Evolutionary conservation across 257 asterid species (phyloP), one percentile per base, ranked within the genome.

Genomic region (Galeopsis tetrahit): DNA sequence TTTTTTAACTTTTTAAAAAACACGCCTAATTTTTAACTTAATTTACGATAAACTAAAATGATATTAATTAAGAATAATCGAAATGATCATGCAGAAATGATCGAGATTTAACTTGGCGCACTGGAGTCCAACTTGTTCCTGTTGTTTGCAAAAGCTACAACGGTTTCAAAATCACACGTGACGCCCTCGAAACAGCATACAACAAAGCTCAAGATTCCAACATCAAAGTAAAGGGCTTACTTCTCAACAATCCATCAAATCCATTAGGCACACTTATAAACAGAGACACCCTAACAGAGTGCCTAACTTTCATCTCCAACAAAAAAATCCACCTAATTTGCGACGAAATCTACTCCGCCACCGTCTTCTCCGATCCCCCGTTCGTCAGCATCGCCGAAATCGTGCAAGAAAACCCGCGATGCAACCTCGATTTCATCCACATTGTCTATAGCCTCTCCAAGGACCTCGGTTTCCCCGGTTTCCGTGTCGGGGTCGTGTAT

Each of bases 341-440:
- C 80, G 98, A 92, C 53, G 98, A 92, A 28, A 90, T 92, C 57
- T 92, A 92, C 80, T 87, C 98, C 5, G 96, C 93, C 82, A 92
- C 98, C 0, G 97, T 90, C 34, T 92, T 92, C 76, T 65, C 57
- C 78, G 63, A 79, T 77, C 93, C 97, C 0, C 75, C 70, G 2
- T 92, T 90, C 81, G 77, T 76, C 75, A 85, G 98, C 82, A 79
- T 92, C n/a, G 83, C 98, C 0, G 98, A 92, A 43, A 77, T 92
- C 49, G 55, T 87, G 1, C 74, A 82, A 8, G 88, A 88, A n/a
- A 57, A 72, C 51, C 65, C 44, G 0, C 2, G 28, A 42, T 80
- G 78, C 84, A 81, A 90, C 70, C 82, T 10, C 7, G 84, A 90
- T 35, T 82, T 88, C 3, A 66, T 92, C 77, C 98, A 92, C 82